Evolutionary conservation across 192 early-diverging fungal species (phyloP).

Genomic region (Funneliformis geosporum): DNA sequence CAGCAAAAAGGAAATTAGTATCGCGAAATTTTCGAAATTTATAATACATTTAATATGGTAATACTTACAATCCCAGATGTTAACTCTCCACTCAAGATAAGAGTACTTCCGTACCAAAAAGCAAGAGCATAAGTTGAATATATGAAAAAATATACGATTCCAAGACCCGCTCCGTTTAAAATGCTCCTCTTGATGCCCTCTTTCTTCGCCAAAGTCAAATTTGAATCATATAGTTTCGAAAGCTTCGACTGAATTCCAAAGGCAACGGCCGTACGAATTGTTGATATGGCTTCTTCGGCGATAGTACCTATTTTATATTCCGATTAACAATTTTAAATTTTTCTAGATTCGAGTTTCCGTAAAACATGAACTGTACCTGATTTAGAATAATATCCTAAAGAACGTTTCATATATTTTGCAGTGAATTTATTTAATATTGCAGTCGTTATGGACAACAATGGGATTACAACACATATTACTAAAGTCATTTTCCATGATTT

Average conservation of each 20-base stretch:
- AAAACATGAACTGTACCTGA: slow-evolving; percentile 37
- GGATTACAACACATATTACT: slow-evolving; percentile 67
- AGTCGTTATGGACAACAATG: slow-evolving; percentile 63
- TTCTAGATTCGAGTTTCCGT: not conserved
- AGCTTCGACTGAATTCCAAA: slow-evolving; percentile 61
- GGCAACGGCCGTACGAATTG: slow-evolving; percentile 83
- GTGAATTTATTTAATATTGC: slow-evolving; percentile 61
- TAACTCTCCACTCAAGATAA: slow-evolving; percentile 68
- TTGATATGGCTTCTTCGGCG: slow-evolving; percentile 82
- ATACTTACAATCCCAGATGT: slow-evolving; percentile 47
- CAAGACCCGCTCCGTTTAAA: slow-evolving; percentile 46
- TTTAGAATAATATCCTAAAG: slow-evolving; percentile 66
- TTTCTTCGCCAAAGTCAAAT: slow-evolving; percentile 42
- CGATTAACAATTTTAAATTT: not conserved
- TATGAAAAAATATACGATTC: slow-evolving; percentile 51
- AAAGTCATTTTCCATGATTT: slow-evolving; percentile 64
- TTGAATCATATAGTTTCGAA: slow-evolving; percentile 47
- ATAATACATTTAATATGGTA: not conserved
- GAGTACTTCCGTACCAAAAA: slow-evolving; percentile 60
- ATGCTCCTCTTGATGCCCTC: slow-evolving; percentile 50
- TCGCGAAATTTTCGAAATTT: not conserved
- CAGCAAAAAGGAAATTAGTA: not conserved
- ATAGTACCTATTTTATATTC: slow-evolving; percentile 44
- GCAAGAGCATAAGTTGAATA: slow-evolving; percentile 59
- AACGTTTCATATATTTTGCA: slow-evolving; percentile 48